A percentile compares a stretch with the other conserved stretches of the same genome.
phyloP scores from a whole-genome alignment of 306 rosid genomes.

The cucumber (Cucumis sativus) region Cucumber_9930_V3 NC_026656.2:339501-340000 shows the following conservation, averaged over 20 bases:
- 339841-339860: neutral
- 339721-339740: conserved; percentile 13
- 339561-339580: conserved; percentile 30
- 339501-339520: conserved; percentile 11
- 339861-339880: neutral
- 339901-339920: neutral
- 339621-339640: conserved; percentile 98
- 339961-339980: neutral
- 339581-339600: conserved; percentile 96
- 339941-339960: neutral
- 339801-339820: conserved; percentile 63
- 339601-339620: conserved; percentile 94
- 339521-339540: conserved; percentile 1
- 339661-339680: conserved; percentile 32
- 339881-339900: neutral
- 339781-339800: conserved; percentile 99
- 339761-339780: conserved; percentile 24
- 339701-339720: conserved; percentile 6
- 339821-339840: neutral
- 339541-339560: conserved; percentile 9
- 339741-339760: conserved; percentile 23
- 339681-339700: conserved; percentile 1
- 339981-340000: neutral
- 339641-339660: conserved; percentile 95
- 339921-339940: neutral